Evolutionary conservation across 129 eudicot genomes (phyloP).

Genomic region (Ambrosia artemisiifolia): DNA sequence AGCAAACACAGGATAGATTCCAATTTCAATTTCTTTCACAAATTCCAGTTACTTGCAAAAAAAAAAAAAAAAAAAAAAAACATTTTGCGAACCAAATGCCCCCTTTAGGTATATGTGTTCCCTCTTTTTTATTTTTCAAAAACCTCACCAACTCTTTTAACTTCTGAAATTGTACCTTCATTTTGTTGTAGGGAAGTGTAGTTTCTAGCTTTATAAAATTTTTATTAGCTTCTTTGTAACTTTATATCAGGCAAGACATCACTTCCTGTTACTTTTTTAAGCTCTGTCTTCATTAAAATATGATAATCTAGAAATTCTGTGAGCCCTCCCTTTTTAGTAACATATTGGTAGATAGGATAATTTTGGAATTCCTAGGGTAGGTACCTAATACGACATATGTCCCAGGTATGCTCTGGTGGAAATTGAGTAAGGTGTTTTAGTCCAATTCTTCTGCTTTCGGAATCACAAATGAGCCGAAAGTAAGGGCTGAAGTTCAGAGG

Average conservation of each 20-base stretch:
- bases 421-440: not conserved
- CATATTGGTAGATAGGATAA: slow-evolving; percentile 7
- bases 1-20: not conserved
- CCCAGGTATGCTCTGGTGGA: not conserved
- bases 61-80: no score
- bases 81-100: not conserved
- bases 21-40: not conserved
- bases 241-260: not conserved
- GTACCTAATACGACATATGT: not conserved
- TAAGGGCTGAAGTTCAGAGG: slow-evolving; percentile 4
- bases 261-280: no score
- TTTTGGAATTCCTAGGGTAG: not conserved
- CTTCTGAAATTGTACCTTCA: not conserved
- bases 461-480: not conserved
- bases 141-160: no score
- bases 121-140: not conserved
- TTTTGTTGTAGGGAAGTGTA: no score
- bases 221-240: not conserved
- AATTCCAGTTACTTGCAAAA: not conserved
- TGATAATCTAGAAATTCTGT: not conserved
- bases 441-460: not conserved
- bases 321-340: not conserved
- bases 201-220: not conserved
- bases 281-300: no score
- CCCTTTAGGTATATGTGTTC: not conserved